Evolutionary conservation across 2,329 filamentous ascomycete species (phyloP).

Genomic region (Diaporthe capsici): DNA sequence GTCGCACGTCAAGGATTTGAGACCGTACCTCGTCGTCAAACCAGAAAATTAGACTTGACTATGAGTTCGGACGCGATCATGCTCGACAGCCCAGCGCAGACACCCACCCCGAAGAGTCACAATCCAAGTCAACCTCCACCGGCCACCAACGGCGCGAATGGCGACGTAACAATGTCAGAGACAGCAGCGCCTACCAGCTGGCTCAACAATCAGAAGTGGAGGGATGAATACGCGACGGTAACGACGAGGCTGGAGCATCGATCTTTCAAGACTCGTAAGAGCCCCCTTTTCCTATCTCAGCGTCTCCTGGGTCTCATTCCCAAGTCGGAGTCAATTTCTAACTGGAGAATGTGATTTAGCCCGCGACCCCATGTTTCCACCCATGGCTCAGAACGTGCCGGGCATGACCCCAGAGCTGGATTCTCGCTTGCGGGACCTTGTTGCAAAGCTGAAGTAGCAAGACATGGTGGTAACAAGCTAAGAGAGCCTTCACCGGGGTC

Average conservation of each 20-base stretch:
- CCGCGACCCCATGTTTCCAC: slow-evolving; percentile 61
- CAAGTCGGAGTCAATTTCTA: slow-evolving; percentile 21
- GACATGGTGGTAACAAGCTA: background rate
- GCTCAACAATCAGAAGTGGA: slow-evolving; percentile 55
- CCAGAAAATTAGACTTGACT: background rate
- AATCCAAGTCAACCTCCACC: slow-evolving; percentile 19
- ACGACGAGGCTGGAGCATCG: slow-evolving; percentile 59
- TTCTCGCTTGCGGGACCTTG: slow-evolving; percentile 54
- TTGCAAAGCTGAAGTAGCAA: slow-evolving; percentile 45
- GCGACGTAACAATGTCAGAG: slow-evolving; percentile 39
- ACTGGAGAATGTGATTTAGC: slow-evolving; percentile 42
- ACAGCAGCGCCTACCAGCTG: slow-evolving; percentile 34
- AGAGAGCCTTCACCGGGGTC: background rate
- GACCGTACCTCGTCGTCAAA: background rate
- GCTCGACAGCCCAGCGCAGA: slow-evolving; percentile 42
- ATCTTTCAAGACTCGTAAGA: slow-evolving; percentile 62
- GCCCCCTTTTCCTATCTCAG: too few relatives aligned
- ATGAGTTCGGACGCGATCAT: slow-evolving; percentile 41
- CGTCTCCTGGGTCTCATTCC: background rate
- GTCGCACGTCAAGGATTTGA: background rate
- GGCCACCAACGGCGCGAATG: background rate
- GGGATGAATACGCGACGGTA: slow-evolving; percentile 59
- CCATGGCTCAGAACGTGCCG: slow-evolving; percentile 47
- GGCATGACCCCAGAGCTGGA: slow-evolving; percentile 59
- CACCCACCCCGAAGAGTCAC: slow-evolving; percentile 39